These are phyloP conservation scores for Albatrellus ellisii DNA, from an alignment of 768 basidiomycete species.

Conservation along the genomic window DNA sequence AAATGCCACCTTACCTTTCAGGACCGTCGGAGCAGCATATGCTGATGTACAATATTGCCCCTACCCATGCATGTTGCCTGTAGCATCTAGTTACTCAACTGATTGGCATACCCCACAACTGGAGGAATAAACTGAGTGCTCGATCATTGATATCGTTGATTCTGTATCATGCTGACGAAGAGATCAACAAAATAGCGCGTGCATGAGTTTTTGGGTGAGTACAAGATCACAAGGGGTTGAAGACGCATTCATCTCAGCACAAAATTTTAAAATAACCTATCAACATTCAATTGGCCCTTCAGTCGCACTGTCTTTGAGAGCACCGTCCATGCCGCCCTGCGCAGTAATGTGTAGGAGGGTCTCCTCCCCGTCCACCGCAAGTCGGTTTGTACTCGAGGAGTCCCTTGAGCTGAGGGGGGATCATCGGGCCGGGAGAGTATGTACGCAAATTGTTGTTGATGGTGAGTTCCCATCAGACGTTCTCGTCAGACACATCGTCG, in stretches of 20 bases:
- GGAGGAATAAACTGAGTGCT: constrained; percentile 3
- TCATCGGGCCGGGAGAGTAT: constrained; percentile 54
- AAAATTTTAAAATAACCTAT: too few relatives aligned
- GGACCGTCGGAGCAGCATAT: not conserved
- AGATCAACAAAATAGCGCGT: not conserved
- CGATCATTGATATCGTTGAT: not conserved
- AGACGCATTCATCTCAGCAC: too few relatives aligned
- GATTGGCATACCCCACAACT: constrained; percentile 2
- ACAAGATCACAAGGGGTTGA: too few relatives aligned
- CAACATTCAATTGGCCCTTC: not conserved
- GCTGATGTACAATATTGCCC: constrained; percentile 4
- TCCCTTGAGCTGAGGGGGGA: constrained; percentile 48
- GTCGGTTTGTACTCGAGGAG: constrained; percentile 67
- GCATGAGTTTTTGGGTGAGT: too few relatives aligned
- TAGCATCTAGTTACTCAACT: constrained; percentile 6
- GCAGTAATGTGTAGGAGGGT: constrained; percentile 28
- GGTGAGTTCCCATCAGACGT: constrained; percentile 67
- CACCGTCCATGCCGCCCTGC: not conserved
- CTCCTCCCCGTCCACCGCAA: constrained; percentile 39
- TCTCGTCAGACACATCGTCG: constrained; percentile 38
- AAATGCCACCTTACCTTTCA: not conserved
- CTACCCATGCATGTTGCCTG: constrained; percentile 4
- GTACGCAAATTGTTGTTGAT: constrained; percentile 84
- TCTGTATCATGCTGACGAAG: not conserved
- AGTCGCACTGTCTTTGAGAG: not conserved